A percentile compares a stretch with the other conserved stretches of the same genome.
These are phyloP conservation scores for Skeletonema costatum DNA, from an alignment of 108 stramenopile species.

Conservation along the genomic window DNA sequence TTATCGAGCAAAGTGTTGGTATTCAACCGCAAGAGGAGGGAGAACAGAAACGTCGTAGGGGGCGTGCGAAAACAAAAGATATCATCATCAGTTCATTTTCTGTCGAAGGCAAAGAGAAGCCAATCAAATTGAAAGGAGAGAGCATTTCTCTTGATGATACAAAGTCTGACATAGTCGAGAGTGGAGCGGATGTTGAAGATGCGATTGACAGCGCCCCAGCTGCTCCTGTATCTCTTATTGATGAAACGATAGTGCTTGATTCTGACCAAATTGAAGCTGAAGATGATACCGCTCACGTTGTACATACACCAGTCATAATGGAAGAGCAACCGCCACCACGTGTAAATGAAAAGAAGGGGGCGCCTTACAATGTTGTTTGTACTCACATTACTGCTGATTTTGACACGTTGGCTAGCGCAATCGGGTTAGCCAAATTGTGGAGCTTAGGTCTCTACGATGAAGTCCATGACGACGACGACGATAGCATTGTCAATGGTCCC, in stretches of 20 bases:
- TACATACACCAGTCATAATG: slow-evolving; percentile 21
- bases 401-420: slow-evolving; percentile 81
- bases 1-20: slow-evolving; percentile 41
- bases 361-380: slow-evolving; percentile 79
- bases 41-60: slow-evolving; percentile 16
- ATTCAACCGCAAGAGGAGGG: slow-evolving; percentile 10
- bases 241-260: background rate
- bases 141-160: background rate
- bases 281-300: background rate
- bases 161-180: background rate
- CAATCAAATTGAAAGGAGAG: slow-evolving; percentile 9
- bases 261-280: background rate
- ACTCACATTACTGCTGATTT: slow-evolving; percentile 91
- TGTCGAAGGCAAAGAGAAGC: slow-evolving; percentile 6
- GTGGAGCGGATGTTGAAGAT: background rate
- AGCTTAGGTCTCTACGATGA: slow-evolving; percentile 35
- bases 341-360: slow-evolving; percentile 43
- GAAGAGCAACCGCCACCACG: slow-evolving; percentile 48
- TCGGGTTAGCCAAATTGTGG: slow-evolving; percentile 89
- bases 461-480: slow-evolving; percentile 18
- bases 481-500: slow-evolving; percentile 47
- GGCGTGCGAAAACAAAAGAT: slow-evolving; percentile 1
- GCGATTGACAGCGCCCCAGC: background rate
- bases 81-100: slow-evolving; percentile 4
- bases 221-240: background rate